Evolutionary conservation across 768 basidiomycete species (phyloP), one percentile per base, ranked within the genome.

Genomic region (Hericium alpestre): DNA sequence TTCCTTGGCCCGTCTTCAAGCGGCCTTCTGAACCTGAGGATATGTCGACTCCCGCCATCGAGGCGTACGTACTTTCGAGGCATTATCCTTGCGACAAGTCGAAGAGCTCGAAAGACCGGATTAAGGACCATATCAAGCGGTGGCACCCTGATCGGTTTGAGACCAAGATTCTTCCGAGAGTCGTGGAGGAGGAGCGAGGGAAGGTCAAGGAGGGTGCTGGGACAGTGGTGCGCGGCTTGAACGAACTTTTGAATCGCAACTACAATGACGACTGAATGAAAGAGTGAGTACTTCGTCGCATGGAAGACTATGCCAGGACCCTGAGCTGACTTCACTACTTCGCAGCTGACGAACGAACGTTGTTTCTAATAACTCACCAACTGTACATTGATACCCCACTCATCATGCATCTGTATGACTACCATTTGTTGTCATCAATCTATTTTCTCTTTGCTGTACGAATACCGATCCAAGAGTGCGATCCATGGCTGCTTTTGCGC

Each of bases 141-240:
- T 91, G 87, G 88, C 88, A 91, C 69, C 88, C 89, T 4, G 89
- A 91, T 70, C 81, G 86, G 38, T 90, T 91, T 65, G 84, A 90
- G 61, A 81, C 81, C 38, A 82, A 84, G 67, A 71, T 80, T 54
- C 67, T 90, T 65, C 71, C 76, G 11, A 82, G 82, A 69, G 86
- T 90, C 51, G 69, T 72, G 51, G 82, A 83, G 59, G 74, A 67
- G 38, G 86, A 90, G 59, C 76, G 75, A 66, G 86, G 82, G 64
- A 78, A 69, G 64, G 86, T 91, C 52, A 78, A 80, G 69, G 77
- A 79, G 57, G 89, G 83, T n/a, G 86, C 86, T 1, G 87, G 87
- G 25, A 70, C 71, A 27, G 89, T 92, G 53, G 83, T 81, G 51
- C 75, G 88, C 61, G 79, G 74, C 66, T 74, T 91, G 56, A 89